Evolutionary conservation across 192 early-diverging fungal species (phyloP), one percentile per base, ranked within the genome.

Genomic region (Kappamyces sp.): DNA sequence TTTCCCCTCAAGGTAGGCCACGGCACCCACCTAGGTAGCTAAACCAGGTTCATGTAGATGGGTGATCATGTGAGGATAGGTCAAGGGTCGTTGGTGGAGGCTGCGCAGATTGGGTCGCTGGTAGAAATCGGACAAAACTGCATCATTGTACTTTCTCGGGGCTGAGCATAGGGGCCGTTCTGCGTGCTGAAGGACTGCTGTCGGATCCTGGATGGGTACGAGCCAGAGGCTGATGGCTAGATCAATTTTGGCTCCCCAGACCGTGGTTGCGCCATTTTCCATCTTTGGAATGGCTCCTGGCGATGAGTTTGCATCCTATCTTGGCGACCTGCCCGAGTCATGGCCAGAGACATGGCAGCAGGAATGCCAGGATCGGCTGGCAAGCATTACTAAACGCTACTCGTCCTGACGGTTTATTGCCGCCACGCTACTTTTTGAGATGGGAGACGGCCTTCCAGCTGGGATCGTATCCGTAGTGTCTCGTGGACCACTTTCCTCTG

Each of bases 1-100:
- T 99, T 91, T 52, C 94, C 94, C 36, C 87, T 96, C 75, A 96
- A 95, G 67, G 90, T 99, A 42, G 93, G 91, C 15, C 91, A 94
- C 65, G 80, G 88, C 69, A 89, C 91, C 1, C 81, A 82, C 32
- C 89, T 91, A 58, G 64, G 64, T 52, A 48, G 34, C n/a, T 35
- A n/a, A 41, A 33, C 7, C 47, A 2, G 37, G 31, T 60, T 45
- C 6, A 22, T 22, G 22, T 22, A 22, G 22, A 22, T 22, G 42
- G 87, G 91, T n/a, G 90, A 95, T 67, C 80, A 91, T 66, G 90
- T 94, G 1, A 75, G 79, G 22, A 90, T 93, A 61, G 93, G 92
- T 2, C 86, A 93, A 64, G 85, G 87, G 36, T 75, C 86, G 11
- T 81, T 97, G 46, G 81, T 99, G 5, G 91, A 96, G 61, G 91